Evolutionary conservation across 306 rosid genomes (phyloP).

Genomic region (Cucumis melo): DNA sequence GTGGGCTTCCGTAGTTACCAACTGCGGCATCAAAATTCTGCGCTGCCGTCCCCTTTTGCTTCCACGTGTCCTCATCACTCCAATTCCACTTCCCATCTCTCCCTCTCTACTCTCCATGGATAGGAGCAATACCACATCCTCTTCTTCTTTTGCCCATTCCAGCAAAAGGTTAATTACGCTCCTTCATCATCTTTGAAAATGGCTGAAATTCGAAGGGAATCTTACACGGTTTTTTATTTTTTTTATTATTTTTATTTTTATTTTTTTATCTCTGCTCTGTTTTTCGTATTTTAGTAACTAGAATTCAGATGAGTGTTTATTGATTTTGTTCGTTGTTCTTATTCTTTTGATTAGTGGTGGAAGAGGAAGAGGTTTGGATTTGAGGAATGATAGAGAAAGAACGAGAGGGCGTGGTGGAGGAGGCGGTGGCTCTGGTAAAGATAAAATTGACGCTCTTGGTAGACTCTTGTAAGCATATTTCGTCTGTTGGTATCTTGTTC

Average conservation of each 20-base stretch:
- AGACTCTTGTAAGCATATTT: slow-evolving; percentile 63
- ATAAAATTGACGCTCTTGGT: slow-evolving; percentile 86
- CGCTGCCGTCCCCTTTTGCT: slow-evolving; percentile 26
- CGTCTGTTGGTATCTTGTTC: background rate
- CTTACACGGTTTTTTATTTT: too few relatives aligned
- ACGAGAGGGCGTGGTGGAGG: slow-evolving; percentile 32
- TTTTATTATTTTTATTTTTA: too few relatives aligned
- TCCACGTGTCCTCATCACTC: slow-evolving; percentile 20
- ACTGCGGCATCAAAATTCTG: slow-evolving; percentile 14
- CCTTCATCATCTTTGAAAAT: background rate
- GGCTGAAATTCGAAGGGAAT: too few relatives aligned
- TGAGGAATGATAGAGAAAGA: slow-evolving; percentile 33
- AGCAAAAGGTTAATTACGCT: slow-evolving; percentile 20
- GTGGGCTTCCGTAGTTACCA: slow-evolving; percentile 22
- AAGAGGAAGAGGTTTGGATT: slow-evolving; percentile 35
- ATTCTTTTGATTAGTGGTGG: slow-evolving; percentile 25
- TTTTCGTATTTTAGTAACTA: background rate
- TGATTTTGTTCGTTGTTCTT: background rate
- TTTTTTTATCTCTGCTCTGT: background rate
- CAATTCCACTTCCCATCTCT: background rate
- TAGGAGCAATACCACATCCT: slow-evolving; percentile 16
- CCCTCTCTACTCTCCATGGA: slow-evolving; percentile 24
- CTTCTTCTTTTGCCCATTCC: slow-evolving; percentile 29
- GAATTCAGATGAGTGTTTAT: background rate
- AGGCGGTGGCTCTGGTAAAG: slow-evolving; percentile 40